Base-by-base conservation (phyloP, 2,329 filamentous ascomycete species). In the Coniochaeta sp. region DNA sequence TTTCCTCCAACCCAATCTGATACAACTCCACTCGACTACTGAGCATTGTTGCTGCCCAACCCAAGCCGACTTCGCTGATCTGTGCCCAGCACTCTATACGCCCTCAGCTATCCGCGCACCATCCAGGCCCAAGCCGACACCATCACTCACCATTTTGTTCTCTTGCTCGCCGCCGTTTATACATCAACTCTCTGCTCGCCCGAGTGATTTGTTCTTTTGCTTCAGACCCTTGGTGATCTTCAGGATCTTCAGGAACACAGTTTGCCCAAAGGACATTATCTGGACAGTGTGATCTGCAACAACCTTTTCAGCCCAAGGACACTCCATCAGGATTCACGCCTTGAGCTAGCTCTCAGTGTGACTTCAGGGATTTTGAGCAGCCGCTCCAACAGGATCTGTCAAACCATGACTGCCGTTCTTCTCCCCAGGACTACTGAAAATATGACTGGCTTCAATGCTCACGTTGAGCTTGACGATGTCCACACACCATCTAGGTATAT, bases 401-500 rank as follows among this genome's bases (percentile, higher is more conserved):
- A 50, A 50, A 24, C 34, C 38, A 43, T 40, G 65, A 66, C 65
- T 67, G 60, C 66, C 63, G 61, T 67, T 67, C 64, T 67, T 63
- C 61, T 71, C 58, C 60, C 66, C 60, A 64, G 66, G 62, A 66
- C 61, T 28, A 6, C 47, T 60, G 64, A 65, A 40, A 68, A 76
- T 68, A 83, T 84, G 81, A 76, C 81, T 71, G 77, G 77, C 74
- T 83, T 77, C 77, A 81, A 76, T 69, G 34, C 54, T 57, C 76
- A 77, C 68, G 70, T 79, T 74, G 81, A 84, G 71, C 78, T 83
- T 75, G 81, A 83, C 72, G 81, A 85, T 74, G 80, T 82, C 74
- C 78, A 82, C 71, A 81, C 80, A 70, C 79, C 83, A 71, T 78
- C 81, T 77, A 86, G 83, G 83, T 86, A 86, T 77, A 75, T 76